Base-by-base conservation (phyloP, 306 rosid genomes). In the Corylus americana region DNA sequence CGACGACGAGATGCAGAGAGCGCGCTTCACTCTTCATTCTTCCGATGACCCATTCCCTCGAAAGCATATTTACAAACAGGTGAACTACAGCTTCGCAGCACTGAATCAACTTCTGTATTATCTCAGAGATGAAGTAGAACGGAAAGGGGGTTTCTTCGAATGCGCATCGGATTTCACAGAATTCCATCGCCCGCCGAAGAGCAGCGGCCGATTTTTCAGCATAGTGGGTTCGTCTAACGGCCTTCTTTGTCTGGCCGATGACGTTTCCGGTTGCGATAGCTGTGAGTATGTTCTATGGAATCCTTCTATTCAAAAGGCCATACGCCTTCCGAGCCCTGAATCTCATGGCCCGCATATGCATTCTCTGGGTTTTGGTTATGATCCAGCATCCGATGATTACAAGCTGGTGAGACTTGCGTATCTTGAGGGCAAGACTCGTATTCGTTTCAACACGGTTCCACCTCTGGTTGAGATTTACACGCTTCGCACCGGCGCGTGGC, bases 31-130 rank as follows among this genome's bases (percentile, higher is more conserved):
- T 31, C 44, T 63, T 14, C 69, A 63, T 31, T 63, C 69, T 8
- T 31, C 45, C 44, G 18, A 31, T 13, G 69, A 63, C 44, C 69
- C 69, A 12, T 63, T 63, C 18, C 66, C 69, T 63, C 69, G 69
- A 1, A 14, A 63, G 42, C 35, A 63, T 63, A 25, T 63, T 35
- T 27, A 35, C 69, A 14, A 63, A 35, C 3, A 27, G 16, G 9
- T 63, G 8, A 13, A 63, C 3, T 12, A 11, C 13, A 63, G 44
- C 44, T 2, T 0, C 11, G 18, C 4, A 13, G 45, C 69, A 10
- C 29, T 63, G 29, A 35, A 31, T 2, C 12, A 25, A 1, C 11
- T 1, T 0, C 17, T 5, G n/a, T 35, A 11, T 31, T 63, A 8
- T 63, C 69, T 27, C 45, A 7, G 12, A 16, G 4, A 5, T 4